Base-by-base conservation (phyloP, 2,329 filamentous ascomycete genomes). In the Coniochaeta pulveracea region DNA sequence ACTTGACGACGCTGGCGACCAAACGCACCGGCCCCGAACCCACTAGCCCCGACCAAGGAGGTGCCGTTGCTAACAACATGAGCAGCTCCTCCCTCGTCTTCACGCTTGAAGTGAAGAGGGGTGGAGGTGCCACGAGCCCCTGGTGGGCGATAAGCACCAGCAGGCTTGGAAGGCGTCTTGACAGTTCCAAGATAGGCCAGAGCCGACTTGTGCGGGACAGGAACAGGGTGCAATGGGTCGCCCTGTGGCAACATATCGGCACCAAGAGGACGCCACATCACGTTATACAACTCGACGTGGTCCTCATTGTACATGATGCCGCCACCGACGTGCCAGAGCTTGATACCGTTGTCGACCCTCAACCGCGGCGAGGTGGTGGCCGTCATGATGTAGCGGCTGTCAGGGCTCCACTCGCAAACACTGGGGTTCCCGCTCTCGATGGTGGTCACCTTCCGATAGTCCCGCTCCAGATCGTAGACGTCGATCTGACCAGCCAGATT, bases 401-500 rank as follows among this genome's bases (percentile, higher is more conserved):
- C 91, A 5, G 91, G 86, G 49, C 86, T 93, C 91, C 91, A 98
- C 53, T 91, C 80, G 64, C 91, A 98, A 41, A 95, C 81, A 52
- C 86, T 95, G 33, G 91, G 84, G 58, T 94, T 98, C 51, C 86
- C 85, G 36, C 85, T 89, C 61, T 96, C 85, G 45, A 98, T 91
- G 29, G 88, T 95, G 60, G 77, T 80, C 37, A 98, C 69, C 68
- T 96, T 96, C 51, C 72, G 70, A 61, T 88, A 93, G 57, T 95
- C 85, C 65, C 89, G 94, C 55, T 91, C 80, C 44, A 96, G 66
- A 58, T 98, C 91, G 59, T 95, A 96, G 33, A 98, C 80, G 53
- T 98, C 91, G 66, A 96, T 94, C 62, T 95, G 86, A 32, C 91
- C 91, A 44, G 89, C 86, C 60, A 98, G 66, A 62, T 98, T 98